A percentile compares a stretch with the other conserved stretches of the same genome.
Conservation (phyloP, 106 monocot species). For the Apostasia ramifera region DNA sequence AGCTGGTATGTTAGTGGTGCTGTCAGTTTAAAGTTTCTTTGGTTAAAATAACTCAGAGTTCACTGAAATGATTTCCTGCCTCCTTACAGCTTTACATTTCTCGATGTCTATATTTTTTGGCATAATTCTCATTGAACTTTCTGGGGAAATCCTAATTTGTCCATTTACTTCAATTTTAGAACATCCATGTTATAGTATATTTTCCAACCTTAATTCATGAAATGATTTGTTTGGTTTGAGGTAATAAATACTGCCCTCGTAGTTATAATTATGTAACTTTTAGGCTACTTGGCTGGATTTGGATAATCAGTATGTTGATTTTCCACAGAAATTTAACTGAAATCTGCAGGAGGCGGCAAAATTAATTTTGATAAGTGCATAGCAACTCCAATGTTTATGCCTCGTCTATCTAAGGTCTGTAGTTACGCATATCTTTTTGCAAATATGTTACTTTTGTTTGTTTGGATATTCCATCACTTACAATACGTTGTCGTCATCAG, state of each 20-base stretch:
- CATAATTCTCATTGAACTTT: too few relatives aligned
- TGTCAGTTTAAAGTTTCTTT: not conserved
- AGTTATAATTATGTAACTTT: too few relatives aligned
- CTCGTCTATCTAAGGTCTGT: conserved; percentile 84
- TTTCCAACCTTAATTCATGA: too few relatives aligned
- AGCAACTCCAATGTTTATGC: conserved; percentile 80
- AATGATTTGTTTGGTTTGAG: too few relatives aligned
- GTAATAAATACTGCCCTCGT: too few relatives aligned
- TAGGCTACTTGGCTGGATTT: too few relatives aligned
- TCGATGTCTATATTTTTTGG: too few relatives aligned
- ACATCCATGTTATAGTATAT: too few relatives aligned
- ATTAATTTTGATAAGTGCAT: conserved; percentile 95
- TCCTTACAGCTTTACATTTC: too few relatives aligned
- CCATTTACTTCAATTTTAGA: too few relatives aligned
- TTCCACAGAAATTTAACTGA: not conserved
- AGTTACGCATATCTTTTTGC: not conserved
- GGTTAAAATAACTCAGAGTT: not conserved
- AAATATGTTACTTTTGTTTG: not conserved
- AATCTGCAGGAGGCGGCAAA: conserved; percentile 74
- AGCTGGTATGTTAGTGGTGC: conserved; percentile 37
- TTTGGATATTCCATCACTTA: not conserved
- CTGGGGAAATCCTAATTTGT: too few relatives aligned
- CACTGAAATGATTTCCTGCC: not conserved
- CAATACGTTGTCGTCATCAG: conserved; percentile 25
- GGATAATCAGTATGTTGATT: too few relatives aligned